Evolutionary conservation across 2,329 filamentous ascomycete genomes (phyloP).

Genomic region (Trichophyton benhamiae): DNA sequence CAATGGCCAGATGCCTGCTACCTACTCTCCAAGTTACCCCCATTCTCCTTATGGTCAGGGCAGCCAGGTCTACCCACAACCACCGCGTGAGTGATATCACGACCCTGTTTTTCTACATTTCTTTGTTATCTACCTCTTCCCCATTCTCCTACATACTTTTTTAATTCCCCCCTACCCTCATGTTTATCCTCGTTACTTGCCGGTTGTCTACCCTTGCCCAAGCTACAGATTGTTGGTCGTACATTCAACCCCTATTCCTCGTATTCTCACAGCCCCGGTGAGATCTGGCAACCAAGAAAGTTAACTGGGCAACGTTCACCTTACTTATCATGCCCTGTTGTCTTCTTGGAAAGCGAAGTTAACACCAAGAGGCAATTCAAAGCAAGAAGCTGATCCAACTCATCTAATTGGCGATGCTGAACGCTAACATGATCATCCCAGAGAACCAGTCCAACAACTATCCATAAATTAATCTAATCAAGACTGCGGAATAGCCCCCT

Average conservation of each 20-base stretch:
- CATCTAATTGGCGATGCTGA: constrained; percentile 16
- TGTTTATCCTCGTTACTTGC: constrained; percentile 7
- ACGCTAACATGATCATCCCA: constrained; percentile 19
- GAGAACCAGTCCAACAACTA: constrained; percentile 21
- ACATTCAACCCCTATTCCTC: neutral
- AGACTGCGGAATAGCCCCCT: neutral
- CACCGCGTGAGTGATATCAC: constrained; percentile 34
- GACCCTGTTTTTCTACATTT: constrained; percentile 13
- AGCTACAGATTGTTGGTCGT: neutral
- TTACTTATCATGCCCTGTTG: neutral
- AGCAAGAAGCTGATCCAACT: neutral
- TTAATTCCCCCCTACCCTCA: neutral
- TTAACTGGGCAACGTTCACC: neutral
- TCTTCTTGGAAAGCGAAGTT: neutral
- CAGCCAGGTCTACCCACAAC: constrained; percentile 37
- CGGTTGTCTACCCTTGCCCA: constrained; percentile 3
- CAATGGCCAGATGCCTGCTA: constrained; percentile 34
- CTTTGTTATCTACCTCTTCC: neutral
- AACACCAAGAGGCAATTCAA: neutral
- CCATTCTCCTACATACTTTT: neutral
- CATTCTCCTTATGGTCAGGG: constrained; percentile 40
- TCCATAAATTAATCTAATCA: constrained; percentile 14
- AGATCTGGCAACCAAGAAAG: neutral
- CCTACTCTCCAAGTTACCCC: constrained; percentile 37
- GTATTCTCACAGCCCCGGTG: neutral